phyloP scores from a whole-genome alignment of 2,329 filamentous ascomycete genomes.

The Aspergillus hortae region DNA sequence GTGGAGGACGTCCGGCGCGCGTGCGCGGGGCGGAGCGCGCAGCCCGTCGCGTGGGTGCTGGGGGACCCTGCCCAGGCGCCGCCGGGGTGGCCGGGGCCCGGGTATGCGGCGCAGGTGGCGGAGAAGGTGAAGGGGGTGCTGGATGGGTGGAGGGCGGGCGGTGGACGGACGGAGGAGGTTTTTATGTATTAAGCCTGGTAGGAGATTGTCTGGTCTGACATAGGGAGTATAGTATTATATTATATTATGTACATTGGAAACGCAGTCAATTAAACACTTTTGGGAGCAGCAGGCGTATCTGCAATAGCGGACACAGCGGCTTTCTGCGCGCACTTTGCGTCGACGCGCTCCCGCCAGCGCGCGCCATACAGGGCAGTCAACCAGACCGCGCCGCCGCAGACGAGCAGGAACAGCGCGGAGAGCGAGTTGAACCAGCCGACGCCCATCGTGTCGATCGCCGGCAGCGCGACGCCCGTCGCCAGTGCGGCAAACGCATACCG shows the following conservation, averaged over 20 bases:
- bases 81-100: constrained; percentile 2
- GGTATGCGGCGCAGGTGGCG: constrained; percentile 7
- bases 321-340: constrained; percentile 43
- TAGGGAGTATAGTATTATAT: neutral
- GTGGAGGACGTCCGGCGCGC: constrained; percentile 10
- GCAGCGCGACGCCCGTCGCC: constrained; percentile 68
- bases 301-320: constrained; percentile 9
- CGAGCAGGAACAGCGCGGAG: constrained; percentile 54
- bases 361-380: constrained; percentile 50
- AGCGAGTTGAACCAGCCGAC: constrained; percentile 81
- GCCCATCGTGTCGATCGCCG: constrained; percentile 69
- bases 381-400: constrained; percentile 45
- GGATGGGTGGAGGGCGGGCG: constrained; percentile 5
- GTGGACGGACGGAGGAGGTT: constrained; percentile 8
- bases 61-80: constrained; percentile 12
- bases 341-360: constrained; percentile 53
- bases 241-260: neutral
- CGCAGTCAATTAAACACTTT: constrained; percentile 1
- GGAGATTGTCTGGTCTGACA: neutral
- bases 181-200: constrained; percentile 11
- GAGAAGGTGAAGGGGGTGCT: constrained; percentile 9
- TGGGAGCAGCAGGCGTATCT: neutral
- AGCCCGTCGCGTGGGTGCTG: constrained; percentile 13
- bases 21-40: constrained; percentile 1
- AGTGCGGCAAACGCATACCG: constrained; percentile 71